Base-by-base conservation (phyloP, 2,329 filamentous ascomycete species). In the Cylindrodendrum hubeiense region DNA sequence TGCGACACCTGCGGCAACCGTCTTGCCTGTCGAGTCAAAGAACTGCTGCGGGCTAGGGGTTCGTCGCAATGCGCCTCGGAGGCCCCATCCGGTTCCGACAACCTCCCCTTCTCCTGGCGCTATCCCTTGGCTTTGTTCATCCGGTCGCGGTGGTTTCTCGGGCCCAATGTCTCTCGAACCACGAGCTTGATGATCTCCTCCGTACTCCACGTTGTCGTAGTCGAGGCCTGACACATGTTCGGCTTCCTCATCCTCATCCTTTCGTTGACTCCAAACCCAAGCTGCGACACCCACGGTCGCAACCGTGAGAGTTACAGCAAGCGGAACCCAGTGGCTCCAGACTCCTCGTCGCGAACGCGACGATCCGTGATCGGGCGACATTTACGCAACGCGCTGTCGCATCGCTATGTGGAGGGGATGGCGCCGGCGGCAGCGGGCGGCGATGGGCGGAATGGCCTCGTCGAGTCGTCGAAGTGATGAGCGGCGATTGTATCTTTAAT, bases 211-310 rank as follows among this genome's bases (percentile, higher is more conserved):
- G 67, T 78, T 78, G 63, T 79, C 79, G 68, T 82, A 82, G 77
- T 84, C 83, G 67, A 85, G 79, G 66, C 84, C 84, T 60, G 84
- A 84, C 73, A 83, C 82, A 59, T 84, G 82, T 57, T 89, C 87
- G 53, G 70, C 63, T 57, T 90, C 87, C 28, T 94, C 91, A 57
- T 93, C 91, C 63, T 91, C 88, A 70, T 93, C 91, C 75, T 87
- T 89, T 75, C 93, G 91, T 82, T 97, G 94, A 79, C 92, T 97
- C 94, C 94, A 97, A 66, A 95, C 89, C 95, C 95, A 98, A 62
- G 94, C 94, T 56, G 91, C 95, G 51, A 97, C 82, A 34, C 95
- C 94, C 60, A 93, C 90, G 22, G 95, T 94, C 66, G 95, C 95
- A 72, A 97, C 89, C 50, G 94, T 95, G 63, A 97, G 90, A 53